A percentile compares a stretch with the other conserved stretches of the same genome.
Evolutionary conservation across 2,329 filamentous ascomycete genomes (phyloP).

Genomic region (Epichloe gansuensis): DNA sequence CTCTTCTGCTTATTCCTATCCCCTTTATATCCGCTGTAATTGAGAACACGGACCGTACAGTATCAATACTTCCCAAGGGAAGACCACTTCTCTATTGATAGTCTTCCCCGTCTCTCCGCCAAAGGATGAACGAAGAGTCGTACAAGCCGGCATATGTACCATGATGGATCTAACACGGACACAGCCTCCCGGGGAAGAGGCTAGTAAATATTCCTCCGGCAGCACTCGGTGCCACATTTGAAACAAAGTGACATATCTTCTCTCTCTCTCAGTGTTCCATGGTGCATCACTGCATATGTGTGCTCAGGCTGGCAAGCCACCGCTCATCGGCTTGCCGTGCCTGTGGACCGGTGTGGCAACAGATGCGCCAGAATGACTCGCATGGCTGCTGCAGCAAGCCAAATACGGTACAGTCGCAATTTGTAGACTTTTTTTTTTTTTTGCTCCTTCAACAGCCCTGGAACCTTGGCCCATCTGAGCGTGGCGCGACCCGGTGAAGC

Average conservation of each 20-base stretch:
- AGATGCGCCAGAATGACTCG: background rate
- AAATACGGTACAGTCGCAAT: background rate
- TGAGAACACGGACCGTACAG: background rate
- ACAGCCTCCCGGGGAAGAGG: background rate
- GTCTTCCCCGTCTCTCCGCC: background rate
- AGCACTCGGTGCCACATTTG: background rate
- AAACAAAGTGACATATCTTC: background rate
- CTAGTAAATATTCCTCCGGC: background rate
- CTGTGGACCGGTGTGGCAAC: constrained; percentile 7
- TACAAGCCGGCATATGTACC: background rate
- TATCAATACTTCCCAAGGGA: background rate
- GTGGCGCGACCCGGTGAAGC: background rate
- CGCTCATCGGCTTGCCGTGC: constrained; percentile 2
- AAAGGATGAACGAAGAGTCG: background rate
- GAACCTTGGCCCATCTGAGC: background rate
- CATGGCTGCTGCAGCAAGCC: constrained; percentile 3
- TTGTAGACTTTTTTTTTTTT: background rate
- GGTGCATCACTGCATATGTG: background rate
- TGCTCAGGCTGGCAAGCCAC: background rate
- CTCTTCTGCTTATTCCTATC: background rate
- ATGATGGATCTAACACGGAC: background rate
- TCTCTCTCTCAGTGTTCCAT: background rate
- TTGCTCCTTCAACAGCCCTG: background rate
- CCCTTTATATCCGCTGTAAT: background rate
- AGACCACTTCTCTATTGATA: background rate